Evolutionary conservation across 139 green algal genomes (phyloP).

Genomic region (Coelastrella sp.): DNA sequence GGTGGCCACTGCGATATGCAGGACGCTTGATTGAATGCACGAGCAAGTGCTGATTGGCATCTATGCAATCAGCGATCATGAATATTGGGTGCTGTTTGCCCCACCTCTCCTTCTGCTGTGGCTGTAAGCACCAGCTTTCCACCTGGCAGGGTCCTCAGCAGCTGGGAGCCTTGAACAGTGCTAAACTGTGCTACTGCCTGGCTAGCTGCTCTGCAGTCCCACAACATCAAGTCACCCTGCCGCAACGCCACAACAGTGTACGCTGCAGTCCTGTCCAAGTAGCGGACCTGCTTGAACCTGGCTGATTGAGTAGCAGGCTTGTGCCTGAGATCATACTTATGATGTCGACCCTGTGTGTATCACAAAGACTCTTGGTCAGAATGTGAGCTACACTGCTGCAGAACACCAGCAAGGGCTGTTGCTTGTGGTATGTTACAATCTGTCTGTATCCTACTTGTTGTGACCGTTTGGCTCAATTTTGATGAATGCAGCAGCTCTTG

Average conservation of each 20-base stretch:
- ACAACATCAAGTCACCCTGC: conserved; percentile 22
- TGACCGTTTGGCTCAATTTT: too few species aligned
- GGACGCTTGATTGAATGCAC: too few species aligned
- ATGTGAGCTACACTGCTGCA: too few species aligned
- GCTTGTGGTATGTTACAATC: too few species aligned
- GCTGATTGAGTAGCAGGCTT: background rate
- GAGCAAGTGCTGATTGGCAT: too few species aligned
- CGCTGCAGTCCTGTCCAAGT: conserved; percentile 1
- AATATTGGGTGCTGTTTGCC: background rate
- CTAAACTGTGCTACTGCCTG: background rate
- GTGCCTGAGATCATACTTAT: background rate
- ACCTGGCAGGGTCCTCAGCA: background rate
- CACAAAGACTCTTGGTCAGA: background rate
- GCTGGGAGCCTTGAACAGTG: background rate
- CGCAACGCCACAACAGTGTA: conserved; percentile 1
- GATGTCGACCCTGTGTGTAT: conserved; percentile 8
- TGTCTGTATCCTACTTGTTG: too few species aligned
- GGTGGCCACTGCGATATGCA: too few species aligned
- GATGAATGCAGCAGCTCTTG: too few species aligned
- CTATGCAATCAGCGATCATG: too few species aligned
- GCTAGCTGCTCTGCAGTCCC: conserved; percentile 28
- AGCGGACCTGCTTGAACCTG: background rate
- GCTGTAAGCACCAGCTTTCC: conserved; percentile 12
- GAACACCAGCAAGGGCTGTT: too few species aligned
- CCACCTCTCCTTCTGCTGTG: conserved; percentile 26